Conservation (phyloP, 495 filamentous ascomycete species). For the Parachaetomium inaequale region DNA sequence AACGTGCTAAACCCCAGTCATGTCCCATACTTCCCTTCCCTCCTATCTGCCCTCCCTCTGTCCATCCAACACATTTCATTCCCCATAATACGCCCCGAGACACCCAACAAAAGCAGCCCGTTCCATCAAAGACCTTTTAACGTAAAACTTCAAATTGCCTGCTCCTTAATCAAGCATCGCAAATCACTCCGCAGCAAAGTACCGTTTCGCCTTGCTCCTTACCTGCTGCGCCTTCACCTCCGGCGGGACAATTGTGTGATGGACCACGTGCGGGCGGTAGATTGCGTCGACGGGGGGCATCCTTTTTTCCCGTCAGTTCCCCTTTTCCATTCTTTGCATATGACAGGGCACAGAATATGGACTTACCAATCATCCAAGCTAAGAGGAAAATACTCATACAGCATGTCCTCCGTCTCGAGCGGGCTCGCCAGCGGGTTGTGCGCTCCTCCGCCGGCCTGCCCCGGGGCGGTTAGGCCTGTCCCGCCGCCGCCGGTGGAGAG, state of each 20-base stretch:
- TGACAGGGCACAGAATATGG: not conserved
- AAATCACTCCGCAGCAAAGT: conserved; percentile 59
- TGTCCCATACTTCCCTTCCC: not conserved
- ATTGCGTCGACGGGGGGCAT: conserved; percentile 88
- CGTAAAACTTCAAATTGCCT: no score
- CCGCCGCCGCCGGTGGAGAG: conserved; percentile 1
- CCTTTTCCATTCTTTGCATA: not conserved
- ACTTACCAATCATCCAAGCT: conserved; percentile 77
- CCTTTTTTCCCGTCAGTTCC: conserved; percentile 26
- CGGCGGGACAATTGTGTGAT: conserved; percentile 74
- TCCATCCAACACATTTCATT: no score
- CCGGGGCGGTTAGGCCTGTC: not conserved
- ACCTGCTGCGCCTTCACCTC: conserved; percentile 70
- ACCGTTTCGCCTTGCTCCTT: conserved; percentile 71
- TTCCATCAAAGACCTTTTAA: no score
- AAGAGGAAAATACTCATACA: conserved; percentile 91
- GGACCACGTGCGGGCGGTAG: conserved; percentile 88
- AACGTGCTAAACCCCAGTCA: no score
- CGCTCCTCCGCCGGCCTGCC: conserved; percentile 27
- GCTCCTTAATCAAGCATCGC: not conserved
- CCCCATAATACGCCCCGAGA: no score
- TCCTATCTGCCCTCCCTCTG: no score
- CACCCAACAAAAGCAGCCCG: no score
- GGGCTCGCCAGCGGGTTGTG: conserved; percentile 46
- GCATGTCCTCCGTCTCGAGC: conserved; percentile 69